Conservation (phyloP, 2,329 filamentous ascomycete species). For the Pseudopyrenochaeta lycopersici region DNA sequence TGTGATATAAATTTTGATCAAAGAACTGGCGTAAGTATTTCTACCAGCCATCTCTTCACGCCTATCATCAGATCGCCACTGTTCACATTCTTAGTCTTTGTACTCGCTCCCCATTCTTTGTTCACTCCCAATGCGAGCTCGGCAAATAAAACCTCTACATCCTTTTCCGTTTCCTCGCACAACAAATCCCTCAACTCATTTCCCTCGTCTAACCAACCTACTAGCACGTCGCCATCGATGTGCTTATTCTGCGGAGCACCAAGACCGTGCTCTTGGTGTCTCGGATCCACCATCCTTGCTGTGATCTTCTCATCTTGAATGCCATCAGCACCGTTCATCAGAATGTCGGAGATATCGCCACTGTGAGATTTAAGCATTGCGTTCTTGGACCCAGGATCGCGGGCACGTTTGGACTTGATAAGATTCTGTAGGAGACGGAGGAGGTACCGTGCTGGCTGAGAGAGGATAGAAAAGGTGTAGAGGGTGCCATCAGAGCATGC, state of each 20-base stretch:
- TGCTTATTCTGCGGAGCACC: constrained; percentile 40
- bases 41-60: constrained; percentile 27
- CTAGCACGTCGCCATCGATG: constrained; percentile 55
- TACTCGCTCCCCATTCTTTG: constrained; percentile 18
- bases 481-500: constrained; percentile 63
- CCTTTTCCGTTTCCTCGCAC: constrained; percentile 21
- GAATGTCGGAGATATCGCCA: constrained; percentile 28
- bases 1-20: constrained; percentile 4
- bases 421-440: constrained; percentile 79
- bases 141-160: constrained; percentile 29
- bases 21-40: constrained; percentile 34
- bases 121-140: constrained; percentile 31
- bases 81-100: constrained; percentile 23
- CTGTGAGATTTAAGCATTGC: constrained; percentile 19
- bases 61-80: constrained; percentile 12
- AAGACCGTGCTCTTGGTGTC: constrained; percentile 18
- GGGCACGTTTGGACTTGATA: constrained; percentile 30
- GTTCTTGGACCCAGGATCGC: constrained; percentile 21
- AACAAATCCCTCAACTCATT: constrained; percentile 27
- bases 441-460: constrained; percentile 69
- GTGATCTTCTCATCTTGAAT: constrained; percentile 25
- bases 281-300: constrained; percentile 38
- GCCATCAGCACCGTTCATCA: constrained; percentile 34
- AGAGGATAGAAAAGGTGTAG: constrained; percentile 70
- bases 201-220: constrained; percentile 37